Evolutionary conservation across 2,329 filamentous ascomycete species (phyloP).

Genomic region (Graphilbum sp.): DNA sequence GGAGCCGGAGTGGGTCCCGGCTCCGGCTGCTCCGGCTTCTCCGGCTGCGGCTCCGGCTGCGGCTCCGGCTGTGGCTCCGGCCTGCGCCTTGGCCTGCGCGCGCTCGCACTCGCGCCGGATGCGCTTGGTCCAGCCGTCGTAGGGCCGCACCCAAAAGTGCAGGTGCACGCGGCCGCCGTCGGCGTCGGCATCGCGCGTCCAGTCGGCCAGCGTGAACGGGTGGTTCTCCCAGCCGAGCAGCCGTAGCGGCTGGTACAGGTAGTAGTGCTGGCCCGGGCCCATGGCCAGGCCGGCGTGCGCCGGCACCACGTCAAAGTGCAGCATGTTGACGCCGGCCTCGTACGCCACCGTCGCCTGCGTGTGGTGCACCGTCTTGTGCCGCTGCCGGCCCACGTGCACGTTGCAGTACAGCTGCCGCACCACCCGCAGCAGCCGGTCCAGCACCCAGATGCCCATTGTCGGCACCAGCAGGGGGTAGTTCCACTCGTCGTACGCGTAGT

Average conservation of each 20-base stretch:
- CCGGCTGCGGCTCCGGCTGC: too few species aligned
- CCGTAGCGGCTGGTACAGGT: slow-evolving; percentile 24
- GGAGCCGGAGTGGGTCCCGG: too few species aligned
- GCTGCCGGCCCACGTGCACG: slow-evolving; percentile 8
- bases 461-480: slow-evolving; percentile 9
- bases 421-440: slow-evolving; percentile 17
- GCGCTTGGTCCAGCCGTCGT: slow-evolving; percentile 5
- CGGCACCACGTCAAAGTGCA: slow-evolving; percentile 1
- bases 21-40: too few species aligned
- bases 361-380: not conserved
- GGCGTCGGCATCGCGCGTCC: not conserved
- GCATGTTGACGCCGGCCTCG: slow-evolving; percentile 1
- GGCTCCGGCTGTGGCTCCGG: too few species aligned
- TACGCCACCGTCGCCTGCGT: slow-evolving; percentile 1
- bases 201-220: slow-evolving; percentile 27
- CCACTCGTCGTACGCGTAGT: slow-evolving; percentile 4
- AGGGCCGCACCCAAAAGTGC: slow-evolving; percentile 3
- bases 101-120: slow-evolving; percentile 1
- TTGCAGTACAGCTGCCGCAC: slow-evolving; percentile 25
- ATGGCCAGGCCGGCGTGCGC: slow-evolving; percentile 7
- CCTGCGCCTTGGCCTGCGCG: not conserved
- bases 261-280: slow-evolving; percentile 25
- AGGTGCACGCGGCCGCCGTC: not conserved
- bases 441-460: slow-evolving; percentile 7
- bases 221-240: slow-evolving; percentile 29